phyloP scores from a whole-genome alignment of 2,329 filamentous ascomycete species.

The Venturia asperata region DNA sequence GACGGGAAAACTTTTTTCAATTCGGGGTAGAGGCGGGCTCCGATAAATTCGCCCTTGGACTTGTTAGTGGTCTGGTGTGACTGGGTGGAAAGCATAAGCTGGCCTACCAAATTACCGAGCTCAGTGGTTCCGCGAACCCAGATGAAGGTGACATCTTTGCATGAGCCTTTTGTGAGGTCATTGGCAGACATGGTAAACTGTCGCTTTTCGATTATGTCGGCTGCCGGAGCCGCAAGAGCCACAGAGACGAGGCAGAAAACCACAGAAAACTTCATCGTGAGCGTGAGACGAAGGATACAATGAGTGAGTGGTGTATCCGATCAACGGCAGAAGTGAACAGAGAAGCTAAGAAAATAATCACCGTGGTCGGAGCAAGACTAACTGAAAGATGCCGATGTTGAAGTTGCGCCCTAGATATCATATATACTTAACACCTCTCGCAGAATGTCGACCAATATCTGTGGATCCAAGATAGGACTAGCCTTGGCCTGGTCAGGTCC shows the following conservation, averaged over 20 bases:
- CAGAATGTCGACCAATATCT: not conserved
- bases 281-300: not conserved
- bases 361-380: not conserved
- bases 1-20: not conserved
- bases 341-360: not conserved
- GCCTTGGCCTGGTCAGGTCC: not conserved
- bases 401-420: not conserved
- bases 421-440: not conserved
- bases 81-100: not conserved
- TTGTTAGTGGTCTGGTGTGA: not conserved
- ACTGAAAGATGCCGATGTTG: not conserved
- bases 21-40: not conserved
- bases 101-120: conserved; percentile 33
- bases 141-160: conserved; percentile 35
- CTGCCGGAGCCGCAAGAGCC: conserved; percentile 15
- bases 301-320: not conserved
- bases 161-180: conserved; percentile 21
- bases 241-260: conserved; percentile 2
- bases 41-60: conserved; percentile 3
- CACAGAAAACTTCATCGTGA: not conserved
- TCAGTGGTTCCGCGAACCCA: conserved; percentile 38
- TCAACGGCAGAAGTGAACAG: conserved; percentile 1
- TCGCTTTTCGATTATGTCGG: not conserved
- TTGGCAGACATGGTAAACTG: not conserved
- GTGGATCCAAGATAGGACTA: not conserved